These are phyloP conservation scores for Candida tunisiensis DNA, from an alignment of 1,139 yeast species.

Conservation along the genomic window DNA sequence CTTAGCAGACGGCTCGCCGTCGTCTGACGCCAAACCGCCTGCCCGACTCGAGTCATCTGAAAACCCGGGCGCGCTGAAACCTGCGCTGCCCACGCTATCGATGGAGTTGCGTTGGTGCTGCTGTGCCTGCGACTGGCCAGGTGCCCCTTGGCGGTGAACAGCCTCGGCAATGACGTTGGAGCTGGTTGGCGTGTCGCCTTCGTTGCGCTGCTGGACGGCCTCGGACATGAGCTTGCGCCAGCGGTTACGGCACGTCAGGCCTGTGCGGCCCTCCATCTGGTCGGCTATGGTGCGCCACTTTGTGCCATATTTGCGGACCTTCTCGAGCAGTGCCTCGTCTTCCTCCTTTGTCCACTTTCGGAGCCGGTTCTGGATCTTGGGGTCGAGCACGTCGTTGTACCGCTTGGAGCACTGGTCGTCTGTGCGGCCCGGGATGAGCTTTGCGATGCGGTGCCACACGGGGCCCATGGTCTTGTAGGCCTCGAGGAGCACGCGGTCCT, in stretches of 20 bases:
- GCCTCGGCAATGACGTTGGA: too few relatives aligned
- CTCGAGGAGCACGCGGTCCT: slow-evolving; percentile 46
- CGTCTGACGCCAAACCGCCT: too few relatives aligned
- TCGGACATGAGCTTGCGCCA: slow-evolving; percentile 80
- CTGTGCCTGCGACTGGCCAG: too few relatives aligned
- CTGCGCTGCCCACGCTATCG: too few relatives aligned
- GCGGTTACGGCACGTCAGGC: slow-evolving; percentile 78
- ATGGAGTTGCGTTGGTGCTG: too few relatives aligned
- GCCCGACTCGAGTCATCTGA: too few relatives aligned
- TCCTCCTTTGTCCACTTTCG: slow-evolving; percentile 72
- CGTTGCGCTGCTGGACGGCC: slow-evolving; percentile 52
- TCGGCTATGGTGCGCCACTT: slow-evolving; percentile 75
- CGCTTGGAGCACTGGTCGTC: slow-evolving; percentile 94
- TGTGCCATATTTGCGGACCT: slow-evolving; percentile 64
- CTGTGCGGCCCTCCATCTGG: slow-evolving; percentile 65
- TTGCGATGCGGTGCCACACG: slow-evolving; percentile 73
- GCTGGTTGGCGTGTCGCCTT: too few relatives aligned
- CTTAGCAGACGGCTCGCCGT: too few relatives aligned
- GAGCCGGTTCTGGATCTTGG: slow-evolving; percentile 58
- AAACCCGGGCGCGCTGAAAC: too few relatives aligned
- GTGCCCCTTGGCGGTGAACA: too few relatives aligned
- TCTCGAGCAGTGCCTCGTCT: slow-evolving; percentile 46
- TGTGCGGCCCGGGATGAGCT: slow-evolving; percentile 65
- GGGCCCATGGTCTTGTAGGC: slow-evolving; percentile 62
- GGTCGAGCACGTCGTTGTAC: slow-evolving; percentile 78